Percentiles rank a stretch among this genome's conserved stretches.
These are phyloP conservation scores for Venturia pyrina DNA, from an alignment of 2,329 filamentous ascomycete species.

Conservation along the genomic window DNA sequence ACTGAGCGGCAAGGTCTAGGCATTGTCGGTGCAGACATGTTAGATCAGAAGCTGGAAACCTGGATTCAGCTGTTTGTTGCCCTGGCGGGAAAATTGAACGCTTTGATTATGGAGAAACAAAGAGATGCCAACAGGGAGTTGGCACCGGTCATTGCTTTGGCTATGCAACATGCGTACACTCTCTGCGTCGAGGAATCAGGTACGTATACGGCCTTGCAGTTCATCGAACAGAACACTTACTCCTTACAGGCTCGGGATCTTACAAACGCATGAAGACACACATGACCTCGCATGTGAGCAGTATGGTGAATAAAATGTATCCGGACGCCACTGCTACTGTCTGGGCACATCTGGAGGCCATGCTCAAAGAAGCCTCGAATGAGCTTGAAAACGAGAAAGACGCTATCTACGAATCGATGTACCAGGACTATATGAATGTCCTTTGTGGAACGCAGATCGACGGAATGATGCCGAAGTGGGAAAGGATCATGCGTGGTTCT, in stretches of 20 bases:
- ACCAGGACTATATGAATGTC: constrained; percentile 27
- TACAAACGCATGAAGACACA: constrained; percentile 43
- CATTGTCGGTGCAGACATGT: constrained; percentile 29
- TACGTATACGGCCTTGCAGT: constrained; percentile 12
- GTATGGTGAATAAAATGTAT: constrained; percentile 40
- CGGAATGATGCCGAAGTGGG: constrained; percentile 10
- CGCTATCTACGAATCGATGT: constrained; percentile 30
- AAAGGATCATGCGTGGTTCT: constrained; percentile 3
- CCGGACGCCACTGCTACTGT: constrained; percentile 33
- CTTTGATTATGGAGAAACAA: constrained; percentile 35
- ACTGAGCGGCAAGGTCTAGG: constrained; percentile 26
- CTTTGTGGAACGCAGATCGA: constrained; percentile 19
- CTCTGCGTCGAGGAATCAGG: constrained; percentile 36
- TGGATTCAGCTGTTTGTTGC: constrained; percentile 33
- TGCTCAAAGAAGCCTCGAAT: constrained; percentile 34
- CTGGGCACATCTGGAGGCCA: constrained; percentile 27
- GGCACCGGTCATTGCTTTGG: constrained; percentile 34
- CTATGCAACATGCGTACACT: constrained; percentile 39
- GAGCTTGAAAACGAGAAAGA: constrained; percentile 36
- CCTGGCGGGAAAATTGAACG: constrained; percentile 24
- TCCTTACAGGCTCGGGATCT: constrained; percentile 28
- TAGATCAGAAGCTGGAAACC: constrained; percentile 32
- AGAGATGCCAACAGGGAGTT: constrained; percentile 46
- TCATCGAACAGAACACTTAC: background rate
- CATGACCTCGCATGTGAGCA: constrained; percentile 38